A percentile compares a stretch with the other conserved stretches of the same genome.
These are phyloP conservation scores for Leccinum boreale DNA, from an alignment of 768 basidiomycete genomes.

Conservation along the genomic window DNA sequence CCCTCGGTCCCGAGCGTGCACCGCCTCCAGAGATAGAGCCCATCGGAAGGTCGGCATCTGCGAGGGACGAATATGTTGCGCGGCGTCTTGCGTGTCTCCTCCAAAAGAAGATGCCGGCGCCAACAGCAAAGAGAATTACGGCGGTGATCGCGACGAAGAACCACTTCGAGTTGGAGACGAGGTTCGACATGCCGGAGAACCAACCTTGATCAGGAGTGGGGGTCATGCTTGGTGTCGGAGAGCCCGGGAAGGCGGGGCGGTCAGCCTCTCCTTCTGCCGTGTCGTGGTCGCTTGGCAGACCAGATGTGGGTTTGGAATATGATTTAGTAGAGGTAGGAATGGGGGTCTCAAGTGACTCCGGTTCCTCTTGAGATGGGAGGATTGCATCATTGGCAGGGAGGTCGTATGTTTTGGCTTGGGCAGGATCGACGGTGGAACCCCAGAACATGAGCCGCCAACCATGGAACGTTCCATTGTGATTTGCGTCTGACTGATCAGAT, in stretches of 20 bases:
- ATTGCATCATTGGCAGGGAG: slow-evolving; percentile 51
- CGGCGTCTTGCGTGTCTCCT: slow-evolving; percentile 48
- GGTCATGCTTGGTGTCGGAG: slow-evolving; percentile 40
- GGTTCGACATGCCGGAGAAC: slow-evolving; percentile 74
- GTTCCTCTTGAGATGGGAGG: slow-evolving; percentile 46
- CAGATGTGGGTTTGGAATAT: slow-evolving; percentile 80
- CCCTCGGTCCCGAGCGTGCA: slow-evolving; percentile 41
- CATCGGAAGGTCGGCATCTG: slow-evolving; percentile 76
- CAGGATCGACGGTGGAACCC: slow-evolving; percentile 80
- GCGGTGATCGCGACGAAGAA: slow-evolving; percentile 83
- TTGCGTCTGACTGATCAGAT: slow-evolving; percentile 67
- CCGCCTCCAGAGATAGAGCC: slow-evolving; percentile 51
- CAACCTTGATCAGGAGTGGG: slow-evolving; percentile 78
- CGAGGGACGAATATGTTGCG: slow-evolving; percentile 55
- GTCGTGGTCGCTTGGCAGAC: slow-evolving; percentile 85
- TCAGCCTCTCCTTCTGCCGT: slow-evolving; percentile 75
- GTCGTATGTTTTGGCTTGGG: slow-evolving; percentile 59
- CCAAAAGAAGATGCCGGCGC: slow-evolving; percentile 76
- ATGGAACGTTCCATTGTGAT: slow-evolving; percentile 65
- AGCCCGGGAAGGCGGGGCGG: slow-evolving; percentile 62
- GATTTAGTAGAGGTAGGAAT: slow-evolving; percentile 51
- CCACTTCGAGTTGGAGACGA: slow-evolving; percentile 81
- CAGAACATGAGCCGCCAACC: slow-evolving; percentile 93
- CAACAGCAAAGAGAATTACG: slow-evolving; percentile 71
- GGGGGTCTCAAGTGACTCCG: slow-evolving; percentile 38